Percentiles rank a stretch among this genome's conserved stretches.
Evolutionary conservation across 495 filamentous ascomycete species (phyloP).

Genomic region (Annulohypoxylon nitens): DNA sequence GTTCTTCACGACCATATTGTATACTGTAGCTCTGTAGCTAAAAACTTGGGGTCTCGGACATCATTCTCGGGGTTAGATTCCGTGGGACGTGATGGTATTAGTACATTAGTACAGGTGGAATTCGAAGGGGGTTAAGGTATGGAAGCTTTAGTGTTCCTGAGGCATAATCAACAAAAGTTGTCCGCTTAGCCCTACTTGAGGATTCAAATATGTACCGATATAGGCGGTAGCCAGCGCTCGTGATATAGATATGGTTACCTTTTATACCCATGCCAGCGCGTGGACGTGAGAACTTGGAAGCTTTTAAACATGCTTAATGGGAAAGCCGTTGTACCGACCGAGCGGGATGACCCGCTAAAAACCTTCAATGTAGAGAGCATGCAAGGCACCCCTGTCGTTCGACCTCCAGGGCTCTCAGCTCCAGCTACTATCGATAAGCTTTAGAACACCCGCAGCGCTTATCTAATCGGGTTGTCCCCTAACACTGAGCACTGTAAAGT

Average conservation of each 20-base stretch:
- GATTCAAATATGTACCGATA: neutral
- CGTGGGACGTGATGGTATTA: neutral
- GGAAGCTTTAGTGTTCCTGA: neutral
- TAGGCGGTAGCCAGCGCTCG: neutral
- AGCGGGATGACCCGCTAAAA: neutral
- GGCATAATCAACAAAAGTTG: neutral
- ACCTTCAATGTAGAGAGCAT: neutral
- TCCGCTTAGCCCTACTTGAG: neutral
- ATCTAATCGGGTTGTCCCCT: neutral
- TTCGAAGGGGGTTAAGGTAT: neutral
- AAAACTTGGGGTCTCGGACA: neutral
- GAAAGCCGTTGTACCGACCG: neutral
- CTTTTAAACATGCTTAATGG: neutral
- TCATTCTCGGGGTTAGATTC: conserved; percentile 3
- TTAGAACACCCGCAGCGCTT: neutral
- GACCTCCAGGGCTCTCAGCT: too few species aligned
- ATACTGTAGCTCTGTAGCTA: neutral
- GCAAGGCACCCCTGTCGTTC: neutral
- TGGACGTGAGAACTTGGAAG: neutral
- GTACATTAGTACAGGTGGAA: neutral
- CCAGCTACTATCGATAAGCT: conserved; percentile 8
- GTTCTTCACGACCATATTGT: neutral
- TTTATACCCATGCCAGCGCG: neutral
- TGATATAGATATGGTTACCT: neutral
- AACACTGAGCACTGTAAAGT: conserved; percentile 2